phyloP scores from a whole-genome alignment of 139 green algal species.

The Haematococcus lacustris region DNA sequence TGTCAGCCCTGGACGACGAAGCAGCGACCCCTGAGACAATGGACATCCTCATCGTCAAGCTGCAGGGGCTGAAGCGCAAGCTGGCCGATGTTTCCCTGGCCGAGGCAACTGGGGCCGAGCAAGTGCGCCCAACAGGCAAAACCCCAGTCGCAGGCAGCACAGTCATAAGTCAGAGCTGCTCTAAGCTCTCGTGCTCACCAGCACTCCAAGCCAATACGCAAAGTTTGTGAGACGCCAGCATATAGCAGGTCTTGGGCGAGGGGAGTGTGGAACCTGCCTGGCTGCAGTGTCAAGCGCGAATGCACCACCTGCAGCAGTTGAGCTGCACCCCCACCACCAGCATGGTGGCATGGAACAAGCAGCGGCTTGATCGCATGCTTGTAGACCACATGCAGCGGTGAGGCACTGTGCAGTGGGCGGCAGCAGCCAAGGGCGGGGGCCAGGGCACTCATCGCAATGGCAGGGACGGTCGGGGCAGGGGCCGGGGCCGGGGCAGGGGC shows the following conservation, averaged over 20 bases:
- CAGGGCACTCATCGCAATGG: neutral
- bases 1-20: neutral
- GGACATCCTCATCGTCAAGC: constrained; percentile 26
- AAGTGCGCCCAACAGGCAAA: too few relatives aligned
- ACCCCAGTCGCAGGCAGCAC: too few relatives aligned
- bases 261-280: too few relatives aligned
- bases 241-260: constrained; percentile 35
- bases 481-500: neutral
- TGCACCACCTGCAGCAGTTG: constrained; percentile 51
- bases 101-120: constrained; percentile 23
- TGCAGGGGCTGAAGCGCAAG: constrained; percentile 72
- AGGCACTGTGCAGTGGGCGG: constrained; percentile 10
- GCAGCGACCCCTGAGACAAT: constrained; percentile 25
- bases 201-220: too few relatives aligned
- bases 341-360: constrained; percentile 55
- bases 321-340: constrained; percentile 18
- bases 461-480: too few relatives aligned
- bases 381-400: constrained; percentile 69
- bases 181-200: too few relatives aligned
- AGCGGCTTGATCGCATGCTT: constrained; percentile 61
- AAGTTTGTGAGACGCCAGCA: too few relatives aligned
- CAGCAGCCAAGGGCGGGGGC: neutral
- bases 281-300: constrained; percentile 42
- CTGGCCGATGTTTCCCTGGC: constrained; percentile 43
- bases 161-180: too few relatives aligned